Evolutionary conservation across 176 grass and related monocot genomes (phyloP).

Genomic region (Bolboschoenus planiculmis): DNA sequence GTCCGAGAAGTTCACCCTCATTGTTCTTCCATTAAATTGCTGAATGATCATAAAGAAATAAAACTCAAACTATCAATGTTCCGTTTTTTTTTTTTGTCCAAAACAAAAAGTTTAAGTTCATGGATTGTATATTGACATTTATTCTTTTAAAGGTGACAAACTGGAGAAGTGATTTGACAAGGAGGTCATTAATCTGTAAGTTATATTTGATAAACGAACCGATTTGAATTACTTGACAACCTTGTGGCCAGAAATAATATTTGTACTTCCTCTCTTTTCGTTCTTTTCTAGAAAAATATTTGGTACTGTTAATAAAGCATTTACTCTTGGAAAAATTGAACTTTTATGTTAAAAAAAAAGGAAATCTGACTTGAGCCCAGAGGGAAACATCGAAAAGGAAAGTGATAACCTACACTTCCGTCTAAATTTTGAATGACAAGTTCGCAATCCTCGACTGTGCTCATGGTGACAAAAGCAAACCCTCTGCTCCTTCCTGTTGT

Average conservation of each 20-base stretch:
- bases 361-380: background rate
- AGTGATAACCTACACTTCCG: constrained; percentile 44
- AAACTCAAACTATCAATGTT: background rate
- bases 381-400: background rate
- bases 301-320: background rate
- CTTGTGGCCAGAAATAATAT: background rate
- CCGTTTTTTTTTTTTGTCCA: background rate
- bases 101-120: background rate
- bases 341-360: background rate
- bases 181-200: background rate
- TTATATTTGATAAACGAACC: background rate
- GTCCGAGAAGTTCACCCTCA: constrained; percentile 93
- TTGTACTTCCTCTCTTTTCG: background rate
- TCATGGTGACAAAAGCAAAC: constrained; percentile 97
- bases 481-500: constrained; percentile 79
- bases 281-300: background rate
- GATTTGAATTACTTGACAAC: background rate
- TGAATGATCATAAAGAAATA: constrained; percentile 19
- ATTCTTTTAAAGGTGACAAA: background rate
- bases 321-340: background rate
- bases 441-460: constrained; percentile 63
- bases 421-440: constrained; percentile 68
- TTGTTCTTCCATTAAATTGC: constrained; percentile 64
- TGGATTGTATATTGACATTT: background rate
- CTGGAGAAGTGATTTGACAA: background rate